Conservation (phyloP, 371 early-diverging fungal species). For the Sporodiniella umbellata region DNA sequence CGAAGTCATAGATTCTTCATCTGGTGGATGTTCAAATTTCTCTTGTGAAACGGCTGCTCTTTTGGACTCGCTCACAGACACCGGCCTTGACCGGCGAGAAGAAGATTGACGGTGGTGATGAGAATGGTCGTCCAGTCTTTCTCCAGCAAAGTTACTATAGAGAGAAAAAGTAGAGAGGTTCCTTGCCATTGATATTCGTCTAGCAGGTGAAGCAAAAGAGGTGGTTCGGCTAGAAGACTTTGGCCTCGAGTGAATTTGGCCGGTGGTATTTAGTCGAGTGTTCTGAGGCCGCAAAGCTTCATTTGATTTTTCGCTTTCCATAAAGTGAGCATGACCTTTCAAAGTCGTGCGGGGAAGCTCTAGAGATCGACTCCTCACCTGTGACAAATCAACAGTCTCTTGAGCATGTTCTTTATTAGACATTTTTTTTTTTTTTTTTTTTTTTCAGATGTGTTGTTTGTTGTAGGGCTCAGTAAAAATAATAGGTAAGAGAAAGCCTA, state of each 20-base stretch:
- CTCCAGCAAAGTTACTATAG: slow-evolving; percentile 37
- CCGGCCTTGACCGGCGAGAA: background rate
- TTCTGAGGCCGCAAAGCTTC: background rate
- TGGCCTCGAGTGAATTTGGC: slow-evolving; percentile 9
- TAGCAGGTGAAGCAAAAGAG: slow-evolving; percentile 9
- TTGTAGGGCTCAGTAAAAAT: too few species aligned
- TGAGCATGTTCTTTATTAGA: slow-evolving; percentile 5
- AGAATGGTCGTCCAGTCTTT: slow-evolving; percentile 12
- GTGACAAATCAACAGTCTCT: slow-evolving; percentile 15
- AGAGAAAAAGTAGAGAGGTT: slow-evolving; percentile 27
- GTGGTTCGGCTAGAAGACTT: slow-evolving; percentile 10
- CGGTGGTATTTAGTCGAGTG: slow-evolving; percentile 5
- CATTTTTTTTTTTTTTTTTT: too few species aligned
- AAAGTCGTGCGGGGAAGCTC: background rate
- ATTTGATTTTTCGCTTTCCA: slow-evolving; percentile 6
- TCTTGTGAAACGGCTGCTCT: background rate
- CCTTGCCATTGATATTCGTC: slow-evolving; percentile 18
- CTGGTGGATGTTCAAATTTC: slow-evolving; percentile 16
- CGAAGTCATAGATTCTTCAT: slow-evolving; percentile 8
- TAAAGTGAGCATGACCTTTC: slow-evolving; percentile 8
- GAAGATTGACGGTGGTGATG: background rate
- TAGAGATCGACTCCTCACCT: slow-evolving; percentile 20
- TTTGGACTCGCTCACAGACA: background rate
- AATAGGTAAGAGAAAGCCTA: too few species aligned
- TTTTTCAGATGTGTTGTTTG: too few species aligned